Conservation (phyloP, 2,329 filamentous ascomycete species). For the Arthroderma uncinatum region DNA sequence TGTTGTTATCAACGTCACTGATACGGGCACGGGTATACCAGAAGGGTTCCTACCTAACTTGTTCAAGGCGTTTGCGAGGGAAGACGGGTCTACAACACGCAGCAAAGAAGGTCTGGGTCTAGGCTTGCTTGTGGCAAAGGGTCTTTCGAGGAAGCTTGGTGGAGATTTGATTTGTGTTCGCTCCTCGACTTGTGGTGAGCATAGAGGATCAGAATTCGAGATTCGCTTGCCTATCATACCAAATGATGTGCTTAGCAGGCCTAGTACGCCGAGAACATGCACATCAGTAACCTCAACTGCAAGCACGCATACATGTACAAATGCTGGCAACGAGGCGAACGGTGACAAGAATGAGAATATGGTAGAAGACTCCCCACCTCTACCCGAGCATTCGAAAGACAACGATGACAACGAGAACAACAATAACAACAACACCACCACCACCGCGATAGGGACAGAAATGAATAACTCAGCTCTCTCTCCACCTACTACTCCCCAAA, state of each 20-base stretch:
- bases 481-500: neutral
- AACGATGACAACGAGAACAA: too few relatives aligned
- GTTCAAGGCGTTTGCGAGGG: slow-evolving; percentile 59
- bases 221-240: slow-evolving; percentile 52
- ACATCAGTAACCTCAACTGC: neutral
- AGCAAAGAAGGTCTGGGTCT: slow-evolving; percentile 58
- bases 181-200: slow-evolving; percentile 50
- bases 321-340: neutral
- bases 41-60: slow-evolving; percentile 54
- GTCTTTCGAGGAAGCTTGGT: slow-evolving; percentile 55
- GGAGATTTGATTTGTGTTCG: slow-evolving; percentile 55
- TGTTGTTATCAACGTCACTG: slow-evolving; percentile 50
- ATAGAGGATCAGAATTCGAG: slow-evolving; percentile 56
- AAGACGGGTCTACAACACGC: slow-evolving; percentile 57
- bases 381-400: neutral
- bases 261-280: slow-evolving; percentile 22
- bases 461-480: neutral
- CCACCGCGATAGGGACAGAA: neutral
- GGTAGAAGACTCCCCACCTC: neutral
- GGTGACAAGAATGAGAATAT: neutral
- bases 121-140: slow-evolving; percentile 61
- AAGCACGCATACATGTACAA: neutral
- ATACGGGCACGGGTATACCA: slow-evolving; percentile 59
- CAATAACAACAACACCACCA: too few relatives aligned
- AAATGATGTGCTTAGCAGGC: slow-evolving; percentile 38